phyloP scores from a whole-genome alignment of 345 rosid species.

The Acer campestre region DNA sequence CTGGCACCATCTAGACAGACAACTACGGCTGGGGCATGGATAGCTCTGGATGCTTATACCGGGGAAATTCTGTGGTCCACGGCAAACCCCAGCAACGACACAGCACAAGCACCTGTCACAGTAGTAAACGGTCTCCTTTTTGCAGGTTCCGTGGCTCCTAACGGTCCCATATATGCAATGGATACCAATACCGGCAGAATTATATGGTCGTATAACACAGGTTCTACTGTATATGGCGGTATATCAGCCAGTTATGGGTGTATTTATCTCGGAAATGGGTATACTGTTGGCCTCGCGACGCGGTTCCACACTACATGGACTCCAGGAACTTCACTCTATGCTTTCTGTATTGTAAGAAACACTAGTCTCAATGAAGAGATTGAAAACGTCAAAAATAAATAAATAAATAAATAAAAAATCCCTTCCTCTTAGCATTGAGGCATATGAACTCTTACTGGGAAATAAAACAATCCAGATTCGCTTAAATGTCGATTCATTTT shows the following conservation, averaged over 20 bases:
- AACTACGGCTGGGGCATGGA: slow-evolving; percentile 51
- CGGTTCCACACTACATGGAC: slow-evolving; percentile 48
- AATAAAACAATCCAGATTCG: not conserved
- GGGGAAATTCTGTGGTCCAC: slow-evolving; percentile 42
- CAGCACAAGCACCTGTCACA: slow-evolving; percentile 38
- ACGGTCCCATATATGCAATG: slow-evolving; percentile 47
- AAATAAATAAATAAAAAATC: slow-evolving; percentile 12
- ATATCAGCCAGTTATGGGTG: slow-evolving; percentile 44
- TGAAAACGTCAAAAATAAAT: not conserved
- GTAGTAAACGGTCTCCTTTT: slow-evolving; percentile 38
- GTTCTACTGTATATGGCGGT: slow-evolving; percentile 49
- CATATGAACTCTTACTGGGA: not conserved
- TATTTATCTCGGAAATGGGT: slow-evolving; percentile 46
- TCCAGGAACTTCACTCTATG: slow-evolving; percentile 41
- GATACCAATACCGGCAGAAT: slow-evolving; percentile 39
- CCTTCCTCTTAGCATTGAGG: not conserved
- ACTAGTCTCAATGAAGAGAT: not conserved
- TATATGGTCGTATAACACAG: slow-evolving; percentile 41
- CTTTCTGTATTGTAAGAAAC: slow-evolving; percentile 30
- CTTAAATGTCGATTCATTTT: not conserved
- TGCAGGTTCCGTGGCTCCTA: slow-evolving; percentile 44
- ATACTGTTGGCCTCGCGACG: slow-evolving; percentile 24
- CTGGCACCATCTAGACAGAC: slow-evolving; percentile 38
- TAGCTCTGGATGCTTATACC: slow-evolving; percentile 41
- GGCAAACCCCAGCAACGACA: slow-evolving; percentile 49